Base-by-base conservation (phyloP, 2,329 filamentous ascomycete species). In the Stagonosporopsis chrysanthemi region DNA sequence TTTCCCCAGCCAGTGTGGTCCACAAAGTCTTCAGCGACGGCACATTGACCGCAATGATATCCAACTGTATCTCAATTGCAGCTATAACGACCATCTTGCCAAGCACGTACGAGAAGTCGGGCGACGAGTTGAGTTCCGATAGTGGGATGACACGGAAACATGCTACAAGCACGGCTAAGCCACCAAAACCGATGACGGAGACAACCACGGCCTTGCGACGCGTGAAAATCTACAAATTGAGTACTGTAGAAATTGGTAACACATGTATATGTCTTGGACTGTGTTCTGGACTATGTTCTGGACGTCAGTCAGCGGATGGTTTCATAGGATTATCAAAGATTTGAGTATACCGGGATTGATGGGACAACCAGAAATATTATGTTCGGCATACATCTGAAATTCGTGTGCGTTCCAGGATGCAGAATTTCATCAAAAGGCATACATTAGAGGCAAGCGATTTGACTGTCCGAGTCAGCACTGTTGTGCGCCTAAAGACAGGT, bases 81-180 rank as follows among this genome's bases (percentile, higher is more conserved):
- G 73, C 69, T 17, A 75, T 63, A 22, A 75, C 71, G 53, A 71
- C 60, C 58, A 75, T 71, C 42, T 71, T 71, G 4, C 73, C 74
- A 8, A 76, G 61, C 2, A 66, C 58, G 36, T 60, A 75, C 22
- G 69, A 70, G 12, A 66, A 60, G 42, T 75, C 71, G 5, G 66
- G 48, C 5, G 63, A 61, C 2, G 43, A 58, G 51, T 65, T 62
- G 17, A 76, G 62, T 43, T 65, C 56, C 47, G 65, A 53, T 4
- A 70, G 63, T 9, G 62, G 56, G 7, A 65, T 55, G 19, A 71
- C 45, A 15, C 68, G 67, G 31, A 66, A 56, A 33, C 29, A 51
- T 1, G 61, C 63, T 29, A 68, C 56, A 23, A 70, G 50, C 6
- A 75, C 69, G 17, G 72, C 63, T 5, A 60, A 57, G 19, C 58